Conservation (phyloP, 1,139 yeast species). For the Taphrina populina region DNA sequence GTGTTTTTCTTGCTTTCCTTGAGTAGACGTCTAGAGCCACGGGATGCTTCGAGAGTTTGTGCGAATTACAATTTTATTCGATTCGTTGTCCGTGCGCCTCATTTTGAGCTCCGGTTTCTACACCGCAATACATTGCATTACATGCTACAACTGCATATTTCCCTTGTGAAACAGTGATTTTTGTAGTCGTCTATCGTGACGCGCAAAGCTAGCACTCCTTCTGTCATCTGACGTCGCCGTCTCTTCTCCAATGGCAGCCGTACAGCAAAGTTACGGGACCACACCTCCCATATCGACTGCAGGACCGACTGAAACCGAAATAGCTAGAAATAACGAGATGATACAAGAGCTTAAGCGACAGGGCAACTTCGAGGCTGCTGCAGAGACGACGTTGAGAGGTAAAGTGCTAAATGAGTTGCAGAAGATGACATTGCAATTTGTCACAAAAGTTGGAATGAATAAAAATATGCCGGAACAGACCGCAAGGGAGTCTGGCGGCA, state of each 20-base stretch:
- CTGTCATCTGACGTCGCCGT: too few relatives aligned
- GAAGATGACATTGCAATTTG: conserved; percentile 73
- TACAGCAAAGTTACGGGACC: conserved; percentile 58
- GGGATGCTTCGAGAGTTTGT: too few relatives aligned
- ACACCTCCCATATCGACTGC: conserved; percentile 85
- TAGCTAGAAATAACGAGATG: conserved; percentile 67
- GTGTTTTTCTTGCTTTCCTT: too few relatives aligned
- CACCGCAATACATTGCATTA: too few relatives aligned
- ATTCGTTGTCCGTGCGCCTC: too few relatives aligned
- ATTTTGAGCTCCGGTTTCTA: too few relatives aligned
- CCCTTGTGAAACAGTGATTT: too few relatives aligned
- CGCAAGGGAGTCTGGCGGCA: conserved; percentile 97
- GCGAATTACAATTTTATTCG: too few relatives aligned
- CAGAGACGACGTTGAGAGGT: conserved; percentile 55
- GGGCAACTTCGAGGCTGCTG: conserved; percentile 78
- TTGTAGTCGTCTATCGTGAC: too few relatives aligned
- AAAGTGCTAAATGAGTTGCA: conserved; percentile 71
- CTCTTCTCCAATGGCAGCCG: background rate
- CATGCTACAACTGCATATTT: too few relatives aligned
- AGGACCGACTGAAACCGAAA: conserved; percentile 80
- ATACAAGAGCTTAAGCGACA: conserved; percentile 76
- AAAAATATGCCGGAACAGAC: conserved; percentile 95
- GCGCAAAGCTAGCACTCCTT: too few relatives aligned
- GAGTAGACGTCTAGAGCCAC: too few relatives aligned
- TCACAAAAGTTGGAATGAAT: conserved; percentile 68